Base-by-base conservation (phyloP, 225 moss, liverwort and hornwort species). In the Sphagnum contortum region DNA sequence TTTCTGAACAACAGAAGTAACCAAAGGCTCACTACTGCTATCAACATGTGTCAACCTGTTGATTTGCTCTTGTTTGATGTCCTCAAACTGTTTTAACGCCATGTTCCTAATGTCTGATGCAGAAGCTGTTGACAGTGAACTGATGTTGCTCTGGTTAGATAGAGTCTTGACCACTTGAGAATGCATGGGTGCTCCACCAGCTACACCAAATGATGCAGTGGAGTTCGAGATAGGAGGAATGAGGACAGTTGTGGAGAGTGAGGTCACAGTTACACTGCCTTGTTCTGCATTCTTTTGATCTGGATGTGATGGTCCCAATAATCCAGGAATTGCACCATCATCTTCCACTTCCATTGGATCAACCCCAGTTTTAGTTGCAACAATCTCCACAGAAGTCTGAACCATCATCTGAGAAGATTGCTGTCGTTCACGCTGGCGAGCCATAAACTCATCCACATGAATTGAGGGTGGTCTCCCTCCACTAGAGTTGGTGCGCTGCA, bases 391-490 rank as follows among this genome's bases (percentile, higher is more conserved):
- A 59, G 62, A 73, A 46, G 71, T 73, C 71, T 83, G 80, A 50
- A 68, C 76, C 61, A 61, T 59, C 50, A 68, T 52, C 52, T 68
- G 74, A 72, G 81, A 67, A 64, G 83, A 54, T 53, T 82, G 87
- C 64, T 82, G 85, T 48, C 81, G 81, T 68, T 93, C 93, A 70
- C 89, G 86, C 75, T 90, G 93, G 71, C 94, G 87, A 67, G 89
- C 81, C 74, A 84, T 75, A 69, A 91, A 86, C 62, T 98, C 98
- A 71, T 98, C 93, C 70, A 90, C 82, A 77, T 87, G 89, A 71
- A 81, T 83, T 52, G 89, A 98, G 65, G 91, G 87, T 59, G 87
- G 78, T 68, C 91, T 83, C 73, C 91, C 87, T 64, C 76, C 76
- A 51, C 83, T 83, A 44, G 92, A 85, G 49, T 79, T 84, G 48